These are phyloP conservation scores for Pseudogymnoascus sp. DNA, from an alignment of 2,329 filamentous ascomycete species.

Conservation along the genomic window DNA sequence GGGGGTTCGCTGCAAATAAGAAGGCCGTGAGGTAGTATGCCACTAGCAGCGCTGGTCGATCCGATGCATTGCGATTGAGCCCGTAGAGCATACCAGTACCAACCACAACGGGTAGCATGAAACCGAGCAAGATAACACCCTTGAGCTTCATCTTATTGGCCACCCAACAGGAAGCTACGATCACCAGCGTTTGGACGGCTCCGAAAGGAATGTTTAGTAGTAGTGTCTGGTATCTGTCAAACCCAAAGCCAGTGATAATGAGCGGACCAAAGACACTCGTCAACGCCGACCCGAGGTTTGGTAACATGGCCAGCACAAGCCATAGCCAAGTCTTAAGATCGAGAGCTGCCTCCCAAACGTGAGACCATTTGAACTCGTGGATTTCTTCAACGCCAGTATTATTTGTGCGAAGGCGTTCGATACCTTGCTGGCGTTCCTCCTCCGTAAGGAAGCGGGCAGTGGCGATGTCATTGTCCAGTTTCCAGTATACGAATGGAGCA, in stretches of 20 bases:
- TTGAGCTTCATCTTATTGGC: slow-evolving; percentile 51
- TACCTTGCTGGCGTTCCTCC: slow-evolving; percentile 44
- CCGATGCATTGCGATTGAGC: slow-evolving; percentile 37
- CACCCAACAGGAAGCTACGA: slow-evolving; percentile 49
- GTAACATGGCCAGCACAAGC: slow-evolving; percentile 6
- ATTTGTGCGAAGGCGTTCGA: slow-evolving; percentile 37
- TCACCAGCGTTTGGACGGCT: slow-evolving; percentile 49
- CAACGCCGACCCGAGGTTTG: slow-evolving; percentile 3
- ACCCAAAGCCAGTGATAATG: slow-evolving; percentile 9
- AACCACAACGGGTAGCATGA: slow-evolving; percentile 52
- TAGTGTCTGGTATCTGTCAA: slow-evolving; percentile 3
- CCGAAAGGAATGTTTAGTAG: slow-evolving; percentile 38
- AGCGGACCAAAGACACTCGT: slow-evolving; percentile 5
- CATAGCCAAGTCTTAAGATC: slow-evolving; percentile 53
- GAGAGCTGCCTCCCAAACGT: slow-evolving; percentile 43
- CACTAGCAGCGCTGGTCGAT: slow-evolving; percentile 43
- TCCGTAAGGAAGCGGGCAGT: slow-evolving; percentile 48
- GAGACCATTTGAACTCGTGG: slow-evolving; percentile 49
- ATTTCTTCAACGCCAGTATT: slow-evolving; percentile 47
- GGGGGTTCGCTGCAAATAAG: slow-evolving; percentile 56
- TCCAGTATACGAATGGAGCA: slow-evolving; percentile 51
- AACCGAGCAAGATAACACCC: slow-evolving; percentile 41
- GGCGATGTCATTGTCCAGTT: slow-evolving; percentile 48
- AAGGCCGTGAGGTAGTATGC: slow-evolving; percentile 61
- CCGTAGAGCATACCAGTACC: slow-evolving; percentile 51